phyloP scores from a whole-genome alignment of 1,284 basidiomycete genomes.

The Cystobasidium sp. region DNA sequence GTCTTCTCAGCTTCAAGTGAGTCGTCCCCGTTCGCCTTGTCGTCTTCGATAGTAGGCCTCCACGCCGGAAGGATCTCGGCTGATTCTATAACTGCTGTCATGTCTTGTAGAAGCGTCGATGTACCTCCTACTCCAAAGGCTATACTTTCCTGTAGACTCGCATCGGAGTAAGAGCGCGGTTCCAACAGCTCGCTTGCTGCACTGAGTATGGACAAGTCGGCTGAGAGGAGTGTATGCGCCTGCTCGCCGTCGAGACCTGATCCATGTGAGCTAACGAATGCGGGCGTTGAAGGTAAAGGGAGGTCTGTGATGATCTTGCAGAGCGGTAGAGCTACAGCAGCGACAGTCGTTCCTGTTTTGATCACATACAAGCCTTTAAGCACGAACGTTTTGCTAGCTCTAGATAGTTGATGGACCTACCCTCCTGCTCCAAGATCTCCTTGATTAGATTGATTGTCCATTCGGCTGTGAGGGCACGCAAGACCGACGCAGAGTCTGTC shows the following conservation, averaged over 20 bases:
- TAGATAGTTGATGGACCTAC: not conserved
- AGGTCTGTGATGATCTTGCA: not conserved
- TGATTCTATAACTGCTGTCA: slow-evolving; percentile 51
- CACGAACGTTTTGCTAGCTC: not conserved
- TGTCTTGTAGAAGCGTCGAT: slow-evolving; percentile 14
- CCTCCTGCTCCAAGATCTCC: slow-evolving; percentile 19
- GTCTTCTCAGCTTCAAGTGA: slow-evolving; percentile 65
- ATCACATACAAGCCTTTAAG: not conserved
- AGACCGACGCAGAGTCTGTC: not conserved
- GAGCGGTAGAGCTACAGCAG: not conserved
- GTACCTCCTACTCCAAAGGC: slow-evolving; percentile 1
- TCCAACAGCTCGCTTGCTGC: slow-evolving; percentile 31
- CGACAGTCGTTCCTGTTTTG: not conserved
- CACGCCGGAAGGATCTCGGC: slow-evolving; percentile 47
- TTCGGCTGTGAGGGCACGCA: slow-evolving; percentile 17
- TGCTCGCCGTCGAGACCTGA: not conserved
- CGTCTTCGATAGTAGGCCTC: slow-evolving; percentile 30
- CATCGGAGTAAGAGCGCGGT: slow-evolving; percentile 6
- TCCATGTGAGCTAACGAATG: too few species aligned
- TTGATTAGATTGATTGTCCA: slow-evolving; percentile 35
- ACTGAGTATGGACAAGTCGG: slow-evolving; percentile 34
- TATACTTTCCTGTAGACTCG: slow-evolving; percentile 27
- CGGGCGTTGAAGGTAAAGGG: not conserved
- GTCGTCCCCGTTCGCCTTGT: slow-evolving; percentile 55
- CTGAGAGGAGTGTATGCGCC: slow-evolving; percentile 15